Evolutionary conservation across 2,329 filamentous ascomycete genomes (phyloP).

Genomic region (Zymoseptoria ardabiliae): DNA sequence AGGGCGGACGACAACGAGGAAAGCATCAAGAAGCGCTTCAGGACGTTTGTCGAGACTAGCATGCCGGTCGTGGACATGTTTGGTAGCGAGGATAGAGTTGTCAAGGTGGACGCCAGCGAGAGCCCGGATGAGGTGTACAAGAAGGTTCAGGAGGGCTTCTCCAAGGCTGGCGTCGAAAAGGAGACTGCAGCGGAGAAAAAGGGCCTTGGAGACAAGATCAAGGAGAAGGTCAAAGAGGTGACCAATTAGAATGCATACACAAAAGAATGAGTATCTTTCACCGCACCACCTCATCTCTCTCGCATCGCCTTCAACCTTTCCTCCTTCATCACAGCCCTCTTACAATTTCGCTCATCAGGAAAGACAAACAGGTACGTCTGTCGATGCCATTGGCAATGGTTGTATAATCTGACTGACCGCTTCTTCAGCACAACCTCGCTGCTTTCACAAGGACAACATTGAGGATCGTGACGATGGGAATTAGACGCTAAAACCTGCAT

Average conservation of each 20-base stretch:
- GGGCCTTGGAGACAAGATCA: neutral
- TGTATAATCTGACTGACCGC: too few species aligned
- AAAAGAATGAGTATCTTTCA: neutral
- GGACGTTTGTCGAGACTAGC: conserved; percentile 86
- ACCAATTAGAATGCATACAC: neutral
- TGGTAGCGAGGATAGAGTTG: conserved; percentile 65
- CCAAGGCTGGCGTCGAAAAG: conserved; percentile 34
- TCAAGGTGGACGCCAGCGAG: conserved; percentile 68
- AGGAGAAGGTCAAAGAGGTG: neutral
- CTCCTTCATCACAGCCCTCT: too few species aligned
- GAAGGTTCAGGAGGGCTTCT: conserved; percentile 44
- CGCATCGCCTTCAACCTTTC: too few species aligned
- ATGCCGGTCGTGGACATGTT: conserved; percentile 95
- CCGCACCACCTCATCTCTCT: too few species aligned
- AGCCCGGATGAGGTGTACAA: conserved; percentile 58
- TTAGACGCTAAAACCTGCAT: too few species aligned
- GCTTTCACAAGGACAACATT: too few species aligned
- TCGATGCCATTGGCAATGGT: too few species aligned
- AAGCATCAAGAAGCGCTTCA: conserved; percentile 93
- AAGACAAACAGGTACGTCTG: too few species aligned
- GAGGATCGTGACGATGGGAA: too few species aligned
- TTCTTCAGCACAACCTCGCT: too few species aligned
- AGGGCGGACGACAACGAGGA: conserved; percentile 90
- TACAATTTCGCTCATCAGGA: too few species aligned
- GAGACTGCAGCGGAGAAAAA: neutral